Evolutionary conservation across 805 yeast species (phyloP).

Genomic region (Yarrowia sp.): DNA sequence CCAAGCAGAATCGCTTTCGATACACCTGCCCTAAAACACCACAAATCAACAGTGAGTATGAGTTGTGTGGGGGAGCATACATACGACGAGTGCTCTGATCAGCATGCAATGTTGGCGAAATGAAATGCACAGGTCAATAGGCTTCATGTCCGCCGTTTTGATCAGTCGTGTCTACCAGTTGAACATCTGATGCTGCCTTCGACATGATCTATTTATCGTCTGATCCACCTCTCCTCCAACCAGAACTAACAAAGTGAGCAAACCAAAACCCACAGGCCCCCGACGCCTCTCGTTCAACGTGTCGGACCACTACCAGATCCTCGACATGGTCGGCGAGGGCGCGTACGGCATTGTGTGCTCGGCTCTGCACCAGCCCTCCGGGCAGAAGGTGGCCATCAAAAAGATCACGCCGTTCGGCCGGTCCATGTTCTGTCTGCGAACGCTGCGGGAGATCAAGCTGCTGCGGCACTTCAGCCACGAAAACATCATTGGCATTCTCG

Average conservation of each 20-base stretch:
- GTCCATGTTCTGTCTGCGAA: conserved; percentile 82
- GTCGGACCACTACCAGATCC: conserved; percentile 79
- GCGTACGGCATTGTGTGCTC: conserved; percentile 93
- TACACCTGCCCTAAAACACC: too few relatives aligned
- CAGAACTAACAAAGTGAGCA: background rate
- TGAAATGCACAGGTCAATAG: too few relatives aligned
- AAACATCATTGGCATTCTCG: conserved; percentile 84
- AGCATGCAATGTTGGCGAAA: too few relatives aligned
- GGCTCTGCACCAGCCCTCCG: conserved; percentile 81
- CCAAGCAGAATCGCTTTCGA: too few relatives aligned
- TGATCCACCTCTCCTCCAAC: background rate
- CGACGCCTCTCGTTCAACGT: conserved; percentile 69
- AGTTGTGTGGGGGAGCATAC: too few relatives aligned
- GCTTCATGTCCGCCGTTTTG: too few relatives aligned
- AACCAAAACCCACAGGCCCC: conserved; percentile 27
- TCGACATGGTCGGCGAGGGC: conserved; percentile 89
- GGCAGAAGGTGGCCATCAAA: conserved; percentile 90
- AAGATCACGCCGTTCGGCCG: conserved; percentile 91
- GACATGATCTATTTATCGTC: too few relatives aligned
- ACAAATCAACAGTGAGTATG: too few relatives aligned
- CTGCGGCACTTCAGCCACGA: conserved; percentile 90
- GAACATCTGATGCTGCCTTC: too few relatives aligned
- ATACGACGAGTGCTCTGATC: too few relatives aligned
- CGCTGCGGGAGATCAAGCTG: conserved; percentile 83
- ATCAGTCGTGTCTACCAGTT: too few relatives aligned